Evolutionary conservation across 768 basidiomycete genomes (phyloP).

Genomic region (Candolleomyces aberdarensis): DNA sequence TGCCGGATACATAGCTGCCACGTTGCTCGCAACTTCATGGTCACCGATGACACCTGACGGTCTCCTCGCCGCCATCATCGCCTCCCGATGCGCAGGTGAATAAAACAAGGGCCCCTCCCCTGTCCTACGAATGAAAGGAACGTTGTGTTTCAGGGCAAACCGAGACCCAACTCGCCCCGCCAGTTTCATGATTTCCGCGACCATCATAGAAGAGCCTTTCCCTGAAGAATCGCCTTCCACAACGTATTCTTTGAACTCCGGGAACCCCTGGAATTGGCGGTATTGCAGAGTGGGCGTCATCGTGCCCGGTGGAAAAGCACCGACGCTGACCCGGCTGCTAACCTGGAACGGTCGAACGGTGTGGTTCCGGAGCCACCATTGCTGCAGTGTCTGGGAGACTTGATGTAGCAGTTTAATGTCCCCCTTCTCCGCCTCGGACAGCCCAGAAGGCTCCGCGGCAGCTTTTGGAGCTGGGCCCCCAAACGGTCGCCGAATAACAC

Average conservation of each 20-base stretch:
- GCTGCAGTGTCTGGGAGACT: background rate
- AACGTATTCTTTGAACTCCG: conserved; percentile 43
- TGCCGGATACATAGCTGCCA: conserved; percentile 32
- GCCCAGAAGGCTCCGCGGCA: background rate
- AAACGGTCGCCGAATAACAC: conserved; percentile 39
- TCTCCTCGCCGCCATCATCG: conserved; percentile 48
- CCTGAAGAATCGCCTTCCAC: conserved; percentile 24
- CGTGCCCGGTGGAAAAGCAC: conserved; percentile 1
- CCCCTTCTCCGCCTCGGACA: conserved; percentile 18
- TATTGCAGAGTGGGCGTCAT: conserved; percentile 2
- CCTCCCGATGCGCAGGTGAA: conserved; percentile 32
- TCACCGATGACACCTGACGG: conserved; percentile 41
- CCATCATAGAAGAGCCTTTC: conserved; percentile 49
- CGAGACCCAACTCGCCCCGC: conserved; percentile 74
- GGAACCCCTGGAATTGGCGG: conserved; percentile 38
- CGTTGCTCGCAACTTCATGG: conserved; percentile 27
- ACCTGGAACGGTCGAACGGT: background rate
- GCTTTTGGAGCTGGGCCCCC: conserved; percentile 21
- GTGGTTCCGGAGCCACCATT: background rate
- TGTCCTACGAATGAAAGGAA: conserved; percentile 65
- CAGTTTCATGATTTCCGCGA: conserved; percentile 81
- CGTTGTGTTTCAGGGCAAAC: conserved; percentile 55
- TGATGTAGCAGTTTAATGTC: conserved; percentile 27
- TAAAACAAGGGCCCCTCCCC: conserved; percentile 28
- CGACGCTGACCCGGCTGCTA: background rate